These are phyloP conservation scores for Saraca asoca DNA, from an alignment of 331 rosid genomes.

Conservation along the genomic window DNA sequence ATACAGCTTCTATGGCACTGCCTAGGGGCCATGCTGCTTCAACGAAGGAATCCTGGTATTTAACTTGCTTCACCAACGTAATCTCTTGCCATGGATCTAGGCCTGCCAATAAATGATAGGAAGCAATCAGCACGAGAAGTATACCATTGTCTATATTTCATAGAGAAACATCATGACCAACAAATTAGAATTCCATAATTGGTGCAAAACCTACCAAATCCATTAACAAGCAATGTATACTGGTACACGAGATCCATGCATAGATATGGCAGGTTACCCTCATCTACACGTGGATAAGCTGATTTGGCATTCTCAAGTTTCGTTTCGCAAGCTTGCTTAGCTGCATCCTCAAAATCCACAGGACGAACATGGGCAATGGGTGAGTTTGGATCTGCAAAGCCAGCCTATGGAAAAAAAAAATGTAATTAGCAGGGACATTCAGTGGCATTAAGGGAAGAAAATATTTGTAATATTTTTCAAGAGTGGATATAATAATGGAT, in stretches of 20 bases:
- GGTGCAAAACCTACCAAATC: constrained; percentile 70
- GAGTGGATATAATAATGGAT: constrained; percentile 29
- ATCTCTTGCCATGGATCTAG: constrained; percentile 90
- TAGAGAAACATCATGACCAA: constrained; percentile 18
- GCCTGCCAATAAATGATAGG: constrained; percentile 52
- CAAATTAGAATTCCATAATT: constrained; percentile 22
- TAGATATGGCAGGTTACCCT: constrained; percentile 76
- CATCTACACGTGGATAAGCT: constrained; percentile 52
- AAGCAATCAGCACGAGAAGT: constrained; percentile 21
- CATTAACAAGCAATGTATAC: constrained; percentile 80
- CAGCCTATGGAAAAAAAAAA: constrained; percentile 59
- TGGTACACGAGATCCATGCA: constrained; percentile 98
- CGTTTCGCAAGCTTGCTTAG: constrained; percentile 88
- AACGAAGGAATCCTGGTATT: constrained; percentile 70
- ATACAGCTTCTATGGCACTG: constrained; percentile 98
- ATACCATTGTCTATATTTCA: constrained; percentile 17
- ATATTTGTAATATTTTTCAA: neutral
- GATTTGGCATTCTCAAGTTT: constrained; percentile 67
- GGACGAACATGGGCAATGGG: constrained; percentile 72
- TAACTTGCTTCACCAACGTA: constrained; percentile 89
- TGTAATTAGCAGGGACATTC: constrained; percentile 34
- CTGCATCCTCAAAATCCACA: constrained; percentile 74
- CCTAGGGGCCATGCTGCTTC: constrained; percentile 99
- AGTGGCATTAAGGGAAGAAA: constrained; percentile 26
- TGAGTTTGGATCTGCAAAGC: constrained; percentile 70